Evolutionary conservation across 2,329 filamentous ascomycete species (phyloP), one percentile per base, ranked within the genome.

Genomic region (Nemania serpens): DNA sequence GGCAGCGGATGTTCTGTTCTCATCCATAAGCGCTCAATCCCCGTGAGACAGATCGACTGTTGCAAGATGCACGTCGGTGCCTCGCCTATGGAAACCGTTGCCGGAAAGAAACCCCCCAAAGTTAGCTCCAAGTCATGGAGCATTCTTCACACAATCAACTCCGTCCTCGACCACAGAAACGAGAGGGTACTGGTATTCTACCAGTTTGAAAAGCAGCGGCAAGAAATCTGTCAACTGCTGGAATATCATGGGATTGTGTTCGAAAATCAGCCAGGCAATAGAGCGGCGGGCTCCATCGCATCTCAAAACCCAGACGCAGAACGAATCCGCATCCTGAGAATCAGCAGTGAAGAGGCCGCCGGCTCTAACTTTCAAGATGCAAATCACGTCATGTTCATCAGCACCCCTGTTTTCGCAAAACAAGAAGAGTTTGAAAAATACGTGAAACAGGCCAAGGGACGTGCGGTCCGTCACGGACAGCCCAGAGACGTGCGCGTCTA

Each of bases 331-430:
- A 62, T 81, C 4, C 71, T 80, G 52, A 73, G 73, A 34, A 71
- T 79, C 36, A 75, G 75, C 66, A 73, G 72, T 9, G 68, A 72
- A 3, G 73, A 77, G 33, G 75, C 77, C 2, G 76, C 79, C 0
- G 79, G 79, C 0, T 75, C 73, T 22, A 80, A 81, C 60, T 68
- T 79, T 12, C 74, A 75, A 11, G 69, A 74, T 20, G 78, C 78
- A 1, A 79, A 77, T 56, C 78, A 80, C 55, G 68, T 80, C 50
- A 71, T 81, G 43, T 79, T 80, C 53, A 70, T 74, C 0, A 74
- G 70, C 5, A 75, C 78, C 0, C 70, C 74, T 5, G 49, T 75
- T 13, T 74, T 71, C 18, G 62, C 64, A 5, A 68, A 75, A 49
- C 69, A 73, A 52, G 68, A 73, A 5, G 67, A 71, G 4, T 78